phyloP scores from a whole-genome alignment of 2,329 filamentous ascomycete species.

The Cryoendolithus antarcticus region DNA sequence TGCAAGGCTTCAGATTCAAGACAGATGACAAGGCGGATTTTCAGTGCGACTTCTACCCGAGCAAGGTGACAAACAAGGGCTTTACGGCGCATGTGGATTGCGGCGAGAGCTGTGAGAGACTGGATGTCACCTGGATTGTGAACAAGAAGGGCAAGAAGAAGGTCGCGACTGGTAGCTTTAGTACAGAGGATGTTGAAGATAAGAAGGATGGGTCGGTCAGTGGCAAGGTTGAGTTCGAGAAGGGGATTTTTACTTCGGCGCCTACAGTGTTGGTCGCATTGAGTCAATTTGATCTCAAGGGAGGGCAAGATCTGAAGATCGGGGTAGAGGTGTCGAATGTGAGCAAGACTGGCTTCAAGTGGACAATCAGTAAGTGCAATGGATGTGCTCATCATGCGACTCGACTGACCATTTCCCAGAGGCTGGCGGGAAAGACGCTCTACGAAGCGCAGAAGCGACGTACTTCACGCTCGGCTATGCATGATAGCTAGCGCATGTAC shows the following conservation, averaged over 20 bases:
- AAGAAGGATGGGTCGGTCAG: constrained; percentile 1
- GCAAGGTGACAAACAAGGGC: constrained; percentile 5
- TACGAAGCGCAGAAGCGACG: constrained; percentile 3
- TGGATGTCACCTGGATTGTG: constrained; percentile 8
- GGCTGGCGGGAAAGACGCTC: constrained; percentile 1
- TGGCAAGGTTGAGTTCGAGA: constrained; percentile 6
- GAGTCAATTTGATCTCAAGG: constrained; percentile 3
- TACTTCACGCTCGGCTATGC: constrained; percentile 4
- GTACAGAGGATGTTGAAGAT: constrained; percentile 3
- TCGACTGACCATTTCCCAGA: constrained; percentile 2
- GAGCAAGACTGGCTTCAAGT: constrained; percentile 2
- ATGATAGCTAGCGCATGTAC: not conserved
- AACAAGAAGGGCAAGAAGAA: constrained; percentile 9
- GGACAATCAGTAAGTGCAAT: constrained; percentile 3
- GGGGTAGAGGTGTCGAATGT: constrained; percentile 4
- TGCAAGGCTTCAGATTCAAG: constrained; percentile 8
- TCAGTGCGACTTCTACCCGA: constrained; percentile 6
- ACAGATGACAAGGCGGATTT: constrained; percentile 3
- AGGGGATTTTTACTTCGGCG: constrained; percentile 5
- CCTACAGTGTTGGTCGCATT: constrained; percentile 8
- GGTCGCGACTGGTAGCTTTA: constrained; percentile 9
- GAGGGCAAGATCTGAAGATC: constrained; percentile 4
- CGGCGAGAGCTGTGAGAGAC: constrained; percentile 6
- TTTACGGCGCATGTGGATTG: constrained; percentile 8
- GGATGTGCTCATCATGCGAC: not conserved